These are phyloP conservation scores for Cladobotryum mycophilum DNA, from an alignment of 2,329 filamentous ascomycete species.

Conservation along the genomic window DNA sequence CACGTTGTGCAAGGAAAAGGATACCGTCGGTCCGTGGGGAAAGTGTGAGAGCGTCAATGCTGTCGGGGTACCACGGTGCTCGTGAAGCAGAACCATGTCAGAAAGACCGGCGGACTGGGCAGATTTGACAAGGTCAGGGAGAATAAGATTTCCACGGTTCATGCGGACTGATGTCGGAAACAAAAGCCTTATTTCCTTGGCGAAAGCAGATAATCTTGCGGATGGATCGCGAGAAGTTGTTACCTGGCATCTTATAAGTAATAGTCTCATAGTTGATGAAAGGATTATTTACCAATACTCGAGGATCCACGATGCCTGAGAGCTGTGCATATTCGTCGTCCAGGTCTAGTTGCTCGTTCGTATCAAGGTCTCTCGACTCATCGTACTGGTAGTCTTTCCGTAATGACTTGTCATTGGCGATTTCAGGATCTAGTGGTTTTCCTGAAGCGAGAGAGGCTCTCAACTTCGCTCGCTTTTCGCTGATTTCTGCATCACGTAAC, in stretches of 20 bases:
- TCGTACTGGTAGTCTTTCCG: constrained; percentile 91
- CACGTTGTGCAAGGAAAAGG: constrained; percentile 88
- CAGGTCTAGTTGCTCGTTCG: constrained; percentile 64
- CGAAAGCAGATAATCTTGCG: constrained; percentile 77
- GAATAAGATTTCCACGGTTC: constrained; percentile 84
- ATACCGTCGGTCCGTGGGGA: constrained; percentile 73
- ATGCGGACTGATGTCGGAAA: constrained; percentile 80
- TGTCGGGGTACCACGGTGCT: constrained; percentile 87
- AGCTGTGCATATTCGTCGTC: constrained; percentile 89
- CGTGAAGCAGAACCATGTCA: constrained; percentile 82
- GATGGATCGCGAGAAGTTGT: constrained; percentile 88
- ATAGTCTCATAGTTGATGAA: constrained; percentile 42
- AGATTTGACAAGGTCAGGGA: constrained; percentile 77
- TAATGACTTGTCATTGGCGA: constrained; percentile 80
- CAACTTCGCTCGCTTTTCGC: constrained; percentile 82
- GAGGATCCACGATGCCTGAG: constrained; percentile 84
- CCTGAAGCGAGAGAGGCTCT: constrained; percentile 82
- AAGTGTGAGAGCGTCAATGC: constrained; percentile 83
- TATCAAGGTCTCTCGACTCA: constrained; percentile 66
- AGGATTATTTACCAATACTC: constrained; percentile 58
- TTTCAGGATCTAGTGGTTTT: constrained; percentile 72
- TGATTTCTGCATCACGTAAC: constrained; percentile 84
- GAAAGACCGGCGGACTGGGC: constrained; percentile 74
- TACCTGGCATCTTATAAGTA: constrained; percentile 45
- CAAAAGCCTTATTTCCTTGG: constrained; percentile 81